Base-by-base conservation (phyloP, 2,329 filamentous ascomycete genomes). In the Septoria linicola region DNA sequence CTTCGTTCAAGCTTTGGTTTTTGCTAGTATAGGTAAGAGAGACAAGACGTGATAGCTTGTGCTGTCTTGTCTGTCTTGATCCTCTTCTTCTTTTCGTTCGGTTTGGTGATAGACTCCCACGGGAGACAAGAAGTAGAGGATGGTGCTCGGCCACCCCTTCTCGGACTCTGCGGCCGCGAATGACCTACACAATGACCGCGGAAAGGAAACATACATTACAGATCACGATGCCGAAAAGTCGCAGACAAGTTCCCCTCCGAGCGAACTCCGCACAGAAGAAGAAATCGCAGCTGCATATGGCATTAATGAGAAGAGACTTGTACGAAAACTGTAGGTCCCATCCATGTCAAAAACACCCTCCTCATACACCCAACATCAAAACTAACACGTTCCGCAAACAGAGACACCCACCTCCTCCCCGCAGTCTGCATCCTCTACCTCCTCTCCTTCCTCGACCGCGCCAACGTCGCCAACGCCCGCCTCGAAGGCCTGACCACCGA, bases 261-360 rank as follows among this genome's bases (percentile, higher is more conserved):
- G 45, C 0, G 44, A 52, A 35, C 40, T 43, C 6, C 41, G 41
- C 13, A 53, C 45, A 34, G 58, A 58, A 27, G 20, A 46, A 19
- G 58, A 59, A 14, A 44, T 59, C 34, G 58, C 54, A n/a, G 52
- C 53, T 1, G 39, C 51, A 37, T 50, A 55, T 40, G 57, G 61
- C 32, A 63, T 85, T 25, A 77, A 80, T 48, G 83, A 86, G 61
- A 78, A 73, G 34, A 70, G 73, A 0, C 68, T 88, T 1, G 60
- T 87, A 5, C 73, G 82, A 8, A 87, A 79, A 72, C 77, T 76
- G 36, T 51, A 50, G n/a, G 19, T 44, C 14, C 13, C 11, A 20
- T n/a, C n/a, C n/a, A n/a, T n/a, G n/a, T n/a, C n/a, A n/a, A 19
- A 25, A 13, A 20, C 37, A 20, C 14, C 3, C n/a, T n/a, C n/a